A percentile compares a stretch with the other conserved stretches of the same genome.
Evolutionary conservation across 129 eudicot species (phyloP).

Genomic region (Deinandra increscens): DNA sequence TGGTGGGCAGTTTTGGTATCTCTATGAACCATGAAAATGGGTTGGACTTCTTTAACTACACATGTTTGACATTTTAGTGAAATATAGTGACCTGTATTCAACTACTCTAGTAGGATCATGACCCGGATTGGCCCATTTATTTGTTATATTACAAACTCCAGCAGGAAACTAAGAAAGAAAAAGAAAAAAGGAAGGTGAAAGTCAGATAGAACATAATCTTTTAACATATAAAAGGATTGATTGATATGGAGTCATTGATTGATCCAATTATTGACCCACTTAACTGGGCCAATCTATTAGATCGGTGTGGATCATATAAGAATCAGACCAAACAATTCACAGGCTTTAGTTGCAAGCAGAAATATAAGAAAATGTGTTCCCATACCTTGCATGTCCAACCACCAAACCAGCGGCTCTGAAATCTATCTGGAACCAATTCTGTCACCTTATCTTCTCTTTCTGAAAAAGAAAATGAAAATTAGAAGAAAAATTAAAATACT

Average conservation of each 20-base stretch:
- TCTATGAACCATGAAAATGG: neutral
- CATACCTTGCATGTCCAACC: conserved; percentile 70
- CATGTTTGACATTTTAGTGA: neutral
- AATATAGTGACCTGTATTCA: neutral
- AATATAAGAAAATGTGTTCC: neutral
- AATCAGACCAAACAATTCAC: neutral
- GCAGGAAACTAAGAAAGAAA: neutral
- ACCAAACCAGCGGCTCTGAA: conserved; percentile 88
- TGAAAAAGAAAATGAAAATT: conserved; percentile 3
- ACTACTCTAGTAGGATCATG: too few relatives aligned
- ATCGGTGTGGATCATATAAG: neutral
- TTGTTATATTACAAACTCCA: neutral
- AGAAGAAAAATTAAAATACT: conserved; percentile 6
- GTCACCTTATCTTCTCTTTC: conserved; percentile 30
- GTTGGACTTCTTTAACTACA: neutral
- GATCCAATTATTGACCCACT: neutral
- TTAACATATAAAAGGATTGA: neutral
- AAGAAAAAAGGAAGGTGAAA: neutral
- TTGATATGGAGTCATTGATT: neutral
- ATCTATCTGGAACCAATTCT: conserved; percentile 34
- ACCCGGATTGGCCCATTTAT: neutral
- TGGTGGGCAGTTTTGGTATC: neutral
- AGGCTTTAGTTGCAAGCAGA: too few relatives aligned
- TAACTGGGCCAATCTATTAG: neutral
- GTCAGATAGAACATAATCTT: neutral